Conservation (phyloP, 2,329 filamentous ascomycete genomes). For the Ilyonectria robusta region DNA sequence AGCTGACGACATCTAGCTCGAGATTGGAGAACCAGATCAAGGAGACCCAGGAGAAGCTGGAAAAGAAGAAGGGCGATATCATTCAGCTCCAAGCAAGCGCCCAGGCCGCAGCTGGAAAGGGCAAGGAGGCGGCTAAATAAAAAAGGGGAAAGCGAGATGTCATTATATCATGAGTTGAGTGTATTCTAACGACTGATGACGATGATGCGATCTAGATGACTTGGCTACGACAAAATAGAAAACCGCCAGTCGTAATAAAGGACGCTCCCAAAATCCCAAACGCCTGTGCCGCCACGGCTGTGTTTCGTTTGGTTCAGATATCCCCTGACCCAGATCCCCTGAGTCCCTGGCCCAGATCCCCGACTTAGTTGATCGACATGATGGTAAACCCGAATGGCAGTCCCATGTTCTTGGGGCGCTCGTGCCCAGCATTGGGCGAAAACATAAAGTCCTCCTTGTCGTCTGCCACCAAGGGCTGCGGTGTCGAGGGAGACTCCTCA, state of each 20-base stretch:
- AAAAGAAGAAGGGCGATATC: conserved; percentile 72
- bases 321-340: neutral
- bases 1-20: conserved; percentile 47
- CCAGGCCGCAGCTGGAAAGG: conserved; percentile 58
- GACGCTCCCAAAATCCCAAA: conserved; percentile 31
- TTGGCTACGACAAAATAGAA: conserved; percentile 27
- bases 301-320: conserved; percentile 33
- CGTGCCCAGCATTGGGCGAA: conserved; percentile 39
- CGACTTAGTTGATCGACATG: conserved; percentile 46
- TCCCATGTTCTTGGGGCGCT: conserved; percentile 46
- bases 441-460: conserved; percentile 45
- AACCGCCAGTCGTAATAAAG: conserved; percentile 27
- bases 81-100: conserved; percentile 68
- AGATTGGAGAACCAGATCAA: conserved; percentile 67
- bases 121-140: conserved; percentile 44
- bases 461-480: conserved; percentile 42
- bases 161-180: conserved; percentile 50
- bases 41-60: conserved; percentile 69
- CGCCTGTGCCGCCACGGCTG: conserved; percentile 39
- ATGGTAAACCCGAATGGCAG: conserved; percentile 46
- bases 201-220: conserved; percentile 42
- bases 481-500: conserved; percentile 42
- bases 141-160: conserved; percentile 23
- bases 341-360: neutral
- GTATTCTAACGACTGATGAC: conserved; percentile 46